Evolutionary conservation across 2,329 filamentous ascomycete species (phyloP), one percentile per base, ranked within the genome.

Genomic region (Teratosphaeria destructans): DNA sequence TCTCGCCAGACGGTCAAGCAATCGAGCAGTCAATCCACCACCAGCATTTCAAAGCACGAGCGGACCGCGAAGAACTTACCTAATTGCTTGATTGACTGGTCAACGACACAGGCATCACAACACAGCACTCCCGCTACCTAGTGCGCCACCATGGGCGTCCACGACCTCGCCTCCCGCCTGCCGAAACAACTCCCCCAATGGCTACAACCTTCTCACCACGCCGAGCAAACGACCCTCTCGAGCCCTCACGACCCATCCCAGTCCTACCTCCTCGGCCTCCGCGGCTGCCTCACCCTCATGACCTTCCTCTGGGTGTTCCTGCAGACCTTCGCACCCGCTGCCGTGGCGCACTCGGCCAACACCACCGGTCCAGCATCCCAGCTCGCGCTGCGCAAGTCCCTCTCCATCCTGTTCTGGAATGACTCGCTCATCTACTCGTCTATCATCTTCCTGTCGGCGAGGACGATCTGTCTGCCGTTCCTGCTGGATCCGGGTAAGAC

Each of bases 401-500:
- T 79, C 27, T 77, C 74, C 0, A 71, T 78, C 14, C 64, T 79
- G 11, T 77, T 77, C 63, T 77, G 75, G 74, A 78, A 79, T 62
- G 71, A 76, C 53, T 71, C 72, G 11, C 67, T 79, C 60, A 73
- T 79, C 59, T 78, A 77, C 67, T 74, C 73, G 10, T 73, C 71
- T 65, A 70, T 78, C 62, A 74, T 79, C 58, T 70, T 78, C 49
- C 70, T 79, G 12, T 78, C 76, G 2, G 77, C 75, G 1, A 74
- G 77, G 26, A 74, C 71, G 14, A 69, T 75, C 6, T 65, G 64
- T 56, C 52, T 65, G 23, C 64, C 60, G 19, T 62, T 62, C 53
- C 52, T 62, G 16, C 58, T 62, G 10, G 65, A 72, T 43, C 68
- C 71, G 5, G 69, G 65, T 16, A 71, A 72, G 56, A 60, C 63